Evolutionary conservation across 1,284 basidiomycete genomes (phyloP).

Genomic region (Heterobasidion irregulare): DNA sequence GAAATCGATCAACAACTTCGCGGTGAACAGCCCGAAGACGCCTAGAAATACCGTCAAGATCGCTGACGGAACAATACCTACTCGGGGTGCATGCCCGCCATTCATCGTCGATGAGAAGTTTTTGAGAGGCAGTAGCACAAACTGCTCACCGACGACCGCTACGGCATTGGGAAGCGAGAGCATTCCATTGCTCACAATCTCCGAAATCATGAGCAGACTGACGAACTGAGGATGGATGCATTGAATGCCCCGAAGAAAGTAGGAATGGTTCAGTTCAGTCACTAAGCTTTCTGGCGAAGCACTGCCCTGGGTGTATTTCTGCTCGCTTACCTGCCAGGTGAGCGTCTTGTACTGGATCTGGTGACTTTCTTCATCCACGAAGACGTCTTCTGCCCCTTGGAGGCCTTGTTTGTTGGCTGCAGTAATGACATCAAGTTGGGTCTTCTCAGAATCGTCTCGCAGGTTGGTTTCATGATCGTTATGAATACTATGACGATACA

Average conservation of each 20-base stretch:
- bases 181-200: constrained; percentile 53
- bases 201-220: constrained; percentile 46
- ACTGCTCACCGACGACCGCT: constrained; percentile 36
- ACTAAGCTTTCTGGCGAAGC: neutral
- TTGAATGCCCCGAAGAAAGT: neutral
- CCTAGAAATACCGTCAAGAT: constrained; percentile 48
- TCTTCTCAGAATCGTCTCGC: neutral
- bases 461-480: neutral
- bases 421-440: neutral
- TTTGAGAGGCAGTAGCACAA: neutral
- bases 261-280: neutral
- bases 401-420: neutral
- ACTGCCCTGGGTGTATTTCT: neutral
- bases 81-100: too few relatives aligned
- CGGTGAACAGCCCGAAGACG: constrained; percentile 42
- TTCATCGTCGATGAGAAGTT: neutral
- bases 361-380: constrained; percentile 23
- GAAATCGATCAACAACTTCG: constrained; percentile 48
- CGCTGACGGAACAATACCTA: constrained; percentile 45
- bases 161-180: constrained; percentile 46
- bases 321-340: constrained; percentile 37
- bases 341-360: constrained; percentile 38
- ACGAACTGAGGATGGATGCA: constrained; percentile 27
- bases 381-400: constrained; percentile 17
- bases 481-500: too few relatives aligned